Base-by-base conservation (phyloP, 306 rosid genomes). In the Elaeagnus macrophylla region DNA sequence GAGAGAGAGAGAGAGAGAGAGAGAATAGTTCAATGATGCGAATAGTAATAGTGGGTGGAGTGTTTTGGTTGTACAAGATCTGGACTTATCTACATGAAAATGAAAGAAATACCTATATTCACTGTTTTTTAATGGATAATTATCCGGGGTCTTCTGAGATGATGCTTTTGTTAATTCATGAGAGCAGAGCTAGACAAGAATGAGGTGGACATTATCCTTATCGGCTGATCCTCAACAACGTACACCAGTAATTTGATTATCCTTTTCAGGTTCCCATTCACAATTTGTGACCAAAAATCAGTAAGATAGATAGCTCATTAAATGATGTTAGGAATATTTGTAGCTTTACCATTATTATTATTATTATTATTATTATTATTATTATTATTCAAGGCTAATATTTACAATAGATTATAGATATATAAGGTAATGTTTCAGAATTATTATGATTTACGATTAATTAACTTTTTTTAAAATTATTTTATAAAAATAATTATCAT, bases 21-120 rank as follows among this genome's bases (percentile, higher is more conserved):
- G 8, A 10, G 12, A 9, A 38, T 44, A 25, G 52, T 62, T 64
- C 57, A 50, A 62, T 61, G 59, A 60, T 60, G 20, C 54, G 60
- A 13, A 41, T 9, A 25, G 32, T 25, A 55, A 44, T 51, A 57
- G 66, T 72, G 69, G 69, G 39, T 61, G 67, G 20, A 20, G 44
- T 39, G 64, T 66, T 62, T 59, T 56, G 50, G 51, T 53, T 67
- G 70, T 46, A 61, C 64, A 74, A 64, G 70, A 64, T 67, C 65
- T 59, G 62, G 45, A 68, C 64, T 65, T 68, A 65, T 77, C 73
- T 57, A 18, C 5, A 11, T 15, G 39, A 68, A 50, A 64, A 67
- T 67, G 67, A 50, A 19, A 19, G 42, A 49, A 13, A 48, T 39
- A 19, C 39, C 8, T 14, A 32, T 57, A 61, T 19, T 39, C 56